A percentile compares a stretch with the other conserved stretches of the same genome.
phyloP scores from a whole-genome alignment of 495 filamentous ascomycete genomes.

The Neurospora cerealis region DNA sequence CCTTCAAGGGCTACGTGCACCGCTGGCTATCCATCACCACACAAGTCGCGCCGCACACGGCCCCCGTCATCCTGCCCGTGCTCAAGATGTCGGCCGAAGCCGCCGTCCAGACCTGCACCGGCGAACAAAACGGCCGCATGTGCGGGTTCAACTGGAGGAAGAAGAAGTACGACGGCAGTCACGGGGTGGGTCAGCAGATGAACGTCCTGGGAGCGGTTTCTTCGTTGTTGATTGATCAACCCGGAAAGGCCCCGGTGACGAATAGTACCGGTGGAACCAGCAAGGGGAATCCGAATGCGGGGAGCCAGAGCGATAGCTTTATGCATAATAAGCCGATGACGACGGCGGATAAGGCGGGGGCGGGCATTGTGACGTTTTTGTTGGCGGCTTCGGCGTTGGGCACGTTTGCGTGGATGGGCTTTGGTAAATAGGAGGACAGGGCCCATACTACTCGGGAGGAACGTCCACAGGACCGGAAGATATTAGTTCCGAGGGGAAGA shows the following conservation, averaged over 20 bases:
- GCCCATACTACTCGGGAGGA: not conserved
- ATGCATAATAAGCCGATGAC: slow-evolving; percentile 30
- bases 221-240: slow-evolving; percentile 34
- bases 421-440: slow-evolving; percentile 12
- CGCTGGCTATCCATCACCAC: slow-evolving; percentile 70
- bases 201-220: slow-evolving; percentile 55
- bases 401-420: slow-evolving; percentile 39
- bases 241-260: slow-evolving; percentile 40
- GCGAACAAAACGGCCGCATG: slow-evolving; percentile 42
- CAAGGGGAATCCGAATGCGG: slow-evolving; percentile 51
- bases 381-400: slow-evolving; percentile 28
- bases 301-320: slow-evolving; percentile 23
- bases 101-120: slow-evolving; percentile 61
- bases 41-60: slow-evolving; percentile 60
- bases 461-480: not conserved
- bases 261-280: slow-evolving; percentile 54
- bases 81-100: slow-evolving; percentile 54
- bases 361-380: slow-evolving; percentile 50
- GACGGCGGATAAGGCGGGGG: slow-evolving; percentile 54
- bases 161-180: slow-evolving; percentile 45
- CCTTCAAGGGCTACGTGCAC: slow-evolving; percentile 78
- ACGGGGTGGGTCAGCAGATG: slow-evolving; percentile 61
- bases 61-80: slow-evolving; percentile 51
- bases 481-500: not conserved
- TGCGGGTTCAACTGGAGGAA: slow-evolving; percentile 65